Base-by-base conservation (phyloP, 257 asterid genomes). In the Eustoma russellianum region DNA sequence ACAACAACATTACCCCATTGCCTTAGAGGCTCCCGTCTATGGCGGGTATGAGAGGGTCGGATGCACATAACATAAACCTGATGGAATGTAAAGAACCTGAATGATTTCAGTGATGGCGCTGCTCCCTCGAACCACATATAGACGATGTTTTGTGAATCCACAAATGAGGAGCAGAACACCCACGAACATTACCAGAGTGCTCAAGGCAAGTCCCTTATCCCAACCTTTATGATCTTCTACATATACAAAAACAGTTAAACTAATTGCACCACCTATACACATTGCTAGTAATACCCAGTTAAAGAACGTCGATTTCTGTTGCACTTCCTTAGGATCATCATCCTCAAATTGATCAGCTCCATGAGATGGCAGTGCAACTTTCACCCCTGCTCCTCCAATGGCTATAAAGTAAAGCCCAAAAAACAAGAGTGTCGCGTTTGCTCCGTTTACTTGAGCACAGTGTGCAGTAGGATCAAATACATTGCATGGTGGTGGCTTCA, bases 341-440 rank as follows among this genome's bases (percentile, higher is more conserved):
- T 81, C 88, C 12, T 84, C 88, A 7, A 81, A 84, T 70, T 81
- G 94, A 48, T 84, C 94, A 0, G 85, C 94, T 0, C 87, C 87
- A 46, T 84, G 94, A 1, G 94, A 72, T 9, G 94, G 94, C 54
- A 84, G 18, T 0, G 94, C 79, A 3, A 91, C 48, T 41, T 38
- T 59, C 46, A 59, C 50, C 18, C 64, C 64, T 12, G 55, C 64
- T 1, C 50, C 13, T 17, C 64, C 64, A 10, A 59, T 1, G 0
- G 64, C 64, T 14, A 59, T 9, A 24, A 48, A 38, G 64, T 59
- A 59, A 2, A 59, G 50, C 16, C 56, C 56, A 13, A 49, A 7
- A 19, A 33, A 59, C 48, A 59, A 48, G 11, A 59, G 9, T 9
- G n/a, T 48, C 8, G 64, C 64, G 17, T 59, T 28, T 10, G 48